Conservation (phyloP, 163 green algal genomes). For the Coccomyxa subellipsoidea region DNA sequence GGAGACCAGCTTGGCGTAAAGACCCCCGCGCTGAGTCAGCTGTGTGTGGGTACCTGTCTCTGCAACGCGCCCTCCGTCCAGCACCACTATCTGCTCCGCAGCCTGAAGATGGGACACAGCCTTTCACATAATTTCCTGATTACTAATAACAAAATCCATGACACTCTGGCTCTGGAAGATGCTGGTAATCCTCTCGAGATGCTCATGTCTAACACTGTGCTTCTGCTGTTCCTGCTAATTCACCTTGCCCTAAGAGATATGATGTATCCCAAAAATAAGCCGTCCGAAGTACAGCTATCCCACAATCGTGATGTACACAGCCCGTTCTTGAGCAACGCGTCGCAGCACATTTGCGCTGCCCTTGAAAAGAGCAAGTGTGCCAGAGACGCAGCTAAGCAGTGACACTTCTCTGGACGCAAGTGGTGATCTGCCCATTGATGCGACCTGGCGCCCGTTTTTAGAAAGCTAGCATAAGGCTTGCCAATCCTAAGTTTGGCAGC, state of each 20-base stretch:
- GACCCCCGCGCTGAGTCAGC: slow-evolving; percentile 29
- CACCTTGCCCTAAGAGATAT: background rate
- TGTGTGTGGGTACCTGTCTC: slow-evolving; percentile 56
- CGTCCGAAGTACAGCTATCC: no score
- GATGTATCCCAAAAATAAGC: no score
- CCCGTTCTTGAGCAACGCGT: background rate
- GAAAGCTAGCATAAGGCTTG: no score
- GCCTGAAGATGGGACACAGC: slow-evolving; percentile 34
- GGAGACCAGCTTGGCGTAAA: slow-evolving; percentile 38
- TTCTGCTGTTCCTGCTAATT: background rate
- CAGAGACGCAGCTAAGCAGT: no score
- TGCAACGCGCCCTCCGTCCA: slow-evolving; percentile 44
- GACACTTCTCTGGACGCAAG: no score
- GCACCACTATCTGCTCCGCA: slow-evolving; percentile 58
- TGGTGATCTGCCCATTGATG: no score
- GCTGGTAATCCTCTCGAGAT: background rate
- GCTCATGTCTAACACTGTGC: background rate
- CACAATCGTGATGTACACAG: background rate
- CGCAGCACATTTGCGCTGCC: background rate
- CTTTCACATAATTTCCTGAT: background rate
- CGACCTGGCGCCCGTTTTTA: no score
- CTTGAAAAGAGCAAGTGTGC: no score
- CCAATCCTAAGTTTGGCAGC: no score
- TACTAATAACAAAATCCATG: background rate
- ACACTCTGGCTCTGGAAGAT: background rate